phyloP scores from a whole-genome alignment of 495 filamentous ascomycete genomes.

The Lindgomyces ingoldianus region DNA sequence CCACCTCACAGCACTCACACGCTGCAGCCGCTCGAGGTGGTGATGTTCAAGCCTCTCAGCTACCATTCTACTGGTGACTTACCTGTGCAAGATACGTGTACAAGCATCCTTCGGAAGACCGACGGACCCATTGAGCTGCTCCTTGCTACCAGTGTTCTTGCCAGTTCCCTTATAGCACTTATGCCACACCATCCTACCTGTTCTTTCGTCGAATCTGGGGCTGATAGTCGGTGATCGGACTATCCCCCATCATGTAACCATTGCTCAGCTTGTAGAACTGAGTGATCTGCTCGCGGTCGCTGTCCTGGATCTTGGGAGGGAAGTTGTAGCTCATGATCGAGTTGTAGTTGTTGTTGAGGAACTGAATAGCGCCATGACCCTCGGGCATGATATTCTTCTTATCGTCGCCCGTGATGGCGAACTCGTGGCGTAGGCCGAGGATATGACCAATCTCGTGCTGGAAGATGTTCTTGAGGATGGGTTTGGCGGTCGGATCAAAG shows the following conservation, averaged over 20 bases:
- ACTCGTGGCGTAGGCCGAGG: slow-evolving; percentile 5
- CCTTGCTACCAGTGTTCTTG: background rate
- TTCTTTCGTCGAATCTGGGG: slow-evolving; percentile 5
- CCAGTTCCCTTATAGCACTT: slow-evolving; percentile 7
- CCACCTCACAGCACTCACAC: slow-evolving; percentile 32
- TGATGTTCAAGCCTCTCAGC: slow-evolving; percentile 16
- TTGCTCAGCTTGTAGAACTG: slow-evolving; percentile 7
- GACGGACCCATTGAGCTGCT: slow-evolving; percentile 6
- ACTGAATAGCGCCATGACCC: slow-evolving; percentile 4
- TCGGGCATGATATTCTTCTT: slow-evolving; percentile 5
- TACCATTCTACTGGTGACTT: slow-evolving; percentile 7
- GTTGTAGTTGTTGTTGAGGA: slow-evolving; percentile 1
- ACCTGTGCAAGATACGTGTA: slow-evolving; percentile 7
- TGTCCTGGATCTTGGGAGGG: slow-evolving; percentile 3
- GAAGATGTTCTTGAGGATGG: slow-evolving; percentile 7
- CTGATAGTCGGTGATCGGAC: slow-evolving; percentile 6
- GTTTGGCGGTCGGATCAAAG: slow-evolving; percentile 6
- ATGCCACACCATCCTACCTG: slow-evolving; percentile 3
- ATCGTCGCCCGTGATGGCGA: slow-evolving; percentile 6
- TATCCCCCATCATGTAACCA: slow-evolving; percentile 7
- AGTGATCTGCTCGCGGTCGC: slow-evolving; percentile 6
- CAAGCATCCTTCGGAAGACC: slow-evolving; percentile 8
- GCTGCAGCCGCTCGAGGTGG: slow-evolving; percentile 33
- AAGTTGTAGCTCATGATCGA: slow-evolving; percentile 5
- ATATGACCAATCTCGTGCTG: slow-evolving; percentile 7